A percentile compares a stretch with the other conserved stretches of the same genome.
Evolutionary conservation across 257 asterid species (phyloP).

Genomic region (Solanum neorickii): DNA sequence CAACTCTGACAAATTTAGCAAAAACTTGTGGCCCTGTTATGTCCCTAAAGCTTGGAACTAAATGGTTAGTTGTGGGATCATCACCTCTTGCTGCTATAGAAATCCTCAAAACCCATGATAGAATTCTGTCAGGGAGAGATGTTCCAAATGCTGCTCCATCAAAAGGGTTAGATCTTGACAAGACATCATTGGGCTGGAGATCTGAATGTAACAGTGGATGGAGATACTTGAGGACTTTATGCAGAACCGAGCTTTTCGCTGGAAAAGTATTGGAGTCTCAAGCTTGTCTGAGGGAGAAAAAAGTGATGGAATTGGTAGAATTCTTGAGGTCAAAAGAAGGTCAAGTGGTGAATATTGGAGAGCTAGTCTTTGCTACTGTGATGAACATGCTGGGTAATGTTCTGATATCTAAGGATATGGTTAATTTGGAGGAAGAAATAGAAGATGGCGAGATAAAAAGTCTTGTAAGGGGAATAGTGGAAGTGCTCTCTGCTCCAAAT

Average conservation of each 20-base stretch:
- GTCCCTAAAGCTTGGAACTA: conserved; percentile 18
- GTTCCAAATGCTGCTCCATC: conserved; percentile 10
- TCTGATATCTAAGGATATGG: conserved; percentile 15
- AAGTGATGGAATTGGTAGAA: conserved; percentile 20
- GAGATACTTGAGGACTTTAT: conserved; percentile 11
- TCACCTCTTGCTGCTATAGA: conserved; percentile 28
- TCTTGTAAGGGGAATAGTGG: conserved; percentile 3
- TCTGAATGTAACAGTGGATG: conserved; percentile 8
- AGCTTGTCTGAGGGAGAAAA: conserved; percentile 9
- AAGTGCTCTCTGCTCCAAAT: conserved; percentile 7
- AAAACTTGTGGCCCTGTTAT: conserved; percentile 30
- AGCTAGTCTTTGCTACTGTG: conserved; percentile 16
- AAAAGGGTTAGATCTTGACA: conserved; percentile 4
- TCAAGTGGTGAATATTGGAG: conserved; percentile 4
- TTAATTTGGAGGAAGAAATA: conserved; percentile 5
- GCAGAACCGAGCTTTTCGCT: conserved; percentile 28
- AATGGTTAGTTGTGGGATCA: conserved; percentile 25
- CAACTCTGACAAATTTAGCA: conserved; percentile 14
- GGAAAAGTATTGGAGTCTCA: conserved; percentile 15
- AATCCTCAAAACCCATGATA: conserved; percentile 12
- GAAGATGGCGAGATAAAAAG: conserved; percentile 7
- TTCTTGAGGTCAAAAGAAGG: conserved; percentile 18
- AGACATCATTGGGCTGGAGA: conserved; percentile 17
- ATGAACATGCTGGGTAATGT: conserved; percentile 25
- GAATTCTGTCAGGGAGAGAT: conserved; percentile 8